Conservation (phyloP, 148 eudicot species). For the Dysphania ambrosioides region DNA sequence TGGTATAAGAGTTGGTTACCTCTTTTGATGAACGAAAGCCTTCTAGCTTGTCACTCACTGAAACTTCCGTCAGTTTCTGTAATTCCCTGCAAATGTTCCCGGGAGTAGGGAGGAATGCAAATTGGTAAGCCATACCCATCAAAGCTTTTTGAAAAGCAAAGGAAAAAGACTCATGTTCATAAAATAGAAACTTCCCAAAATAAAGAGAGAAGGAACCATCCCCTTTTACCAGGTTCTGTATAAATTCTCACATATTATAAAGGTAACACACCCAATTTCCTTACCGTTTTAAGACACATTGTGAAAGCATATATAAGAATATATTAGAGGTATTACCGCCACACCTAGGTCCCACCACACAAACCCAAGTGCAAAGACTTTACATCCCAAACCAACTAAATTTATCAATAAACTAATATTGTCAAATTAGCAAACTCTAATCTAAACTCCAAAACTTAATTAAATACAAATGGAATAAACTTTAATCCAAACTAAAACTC, state of each 20-base stretch:
- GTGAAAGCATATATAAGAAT: too few relatives aligned
- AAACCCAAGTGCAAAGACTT: too few relatives aligned
- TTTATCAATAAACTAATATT: too few relatives aligned
- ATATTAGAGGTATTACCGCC: too few relatives aligned
- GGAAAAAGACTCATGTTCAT: neutral
- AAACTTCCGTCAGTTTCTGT: constrained; percentile 69
- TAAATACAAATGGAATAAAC: too few relatives aligned
- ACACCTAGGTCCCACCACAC: too few relatives aligned
- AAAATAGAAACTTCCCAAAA: neutral
- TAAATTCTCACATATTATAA: neutral
- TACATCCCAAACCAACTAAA: too few relatives aligned
- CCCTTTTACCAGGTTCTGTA: neutral
- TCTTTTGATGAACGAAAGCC: constrained; percentile 90
- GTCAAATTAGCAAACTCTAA: too few relatives aligned
- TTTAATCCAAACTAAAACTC: too few relatives aligned
- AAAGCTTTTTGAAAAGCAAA: neutral
- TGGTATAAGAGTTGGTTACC: constrained; percentile 37
- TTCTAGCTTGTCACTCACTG: constrained; percentile 96
- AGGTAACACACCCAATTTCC: too few relatives aligned
- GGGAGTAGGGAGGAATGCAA: constrained; percentile 10
- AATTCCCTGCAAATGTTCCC: constrained; percentile 46
- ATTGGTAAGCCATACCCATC: neutral
- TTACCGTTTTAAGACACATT: too few relatives aligned
- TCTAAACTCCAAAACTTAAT: too few relatives aligned
- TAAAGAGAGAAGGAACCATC: neutral